These are phyloP conservation scores for Suillus variegatus DNA, from an alignment of 768 basidiomycete genomes.

Conservation along the genomic window DNA sequence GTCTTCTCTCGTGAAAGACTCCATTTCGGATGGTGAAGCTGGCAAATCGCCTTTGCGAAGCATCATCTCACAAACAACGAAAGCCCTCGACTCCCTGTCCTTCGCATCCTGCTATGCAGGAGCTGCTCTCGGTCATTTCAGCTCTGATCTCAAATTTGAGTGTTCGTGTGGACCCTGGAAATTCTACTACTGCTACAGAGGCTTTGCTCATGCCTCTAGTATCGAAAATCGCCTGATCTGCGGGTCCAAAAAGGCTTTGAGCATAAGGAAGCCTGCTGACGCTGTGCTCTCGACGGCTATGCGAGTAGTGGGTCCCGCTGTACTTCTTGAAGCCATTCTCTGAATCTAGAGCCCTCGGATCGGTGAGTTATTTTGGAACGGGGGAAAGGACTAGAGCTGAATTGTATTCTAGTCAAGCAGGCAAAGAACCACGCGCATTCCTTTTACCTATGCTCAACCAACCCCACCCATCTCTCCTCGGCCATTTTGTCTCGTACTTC, in stretches of 20 bases:
- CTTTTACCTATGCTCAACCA: constrained; percentile 85
- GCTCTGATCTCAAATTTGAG: constrained; percentile 68
- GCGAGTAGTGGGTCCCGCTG: constrained; percentile 82
- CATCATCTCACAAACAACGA: constrained; percentile 62
- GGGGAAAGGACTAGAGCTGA: constrained; percentile 9
- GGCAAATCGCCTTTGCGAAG: constrained; percentile 58
- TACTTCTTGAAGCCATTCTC: constrained; percentile 73
- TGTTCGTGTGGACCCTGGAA: constrained; percentile 42
- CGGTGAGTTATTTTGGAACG: constrained; percentile 51
- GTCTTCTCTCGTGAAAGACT: constrained; percentile 53
- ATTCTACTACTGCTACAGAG: constrained; percentile 63
- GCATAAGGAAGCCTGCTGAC: constrained; percentile 87
- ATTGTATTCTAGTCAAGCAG: constrained; percentile 52
- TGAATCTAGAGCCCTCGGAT: constrained; percentile 82
- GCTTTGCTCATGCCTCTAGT: constrained; percentile 69
- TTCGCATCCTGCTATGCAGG: constrained; percentile 77
- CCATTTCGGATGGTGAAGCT: constrained; percentile 46
- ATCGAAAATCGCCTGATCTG: constrained; percentile 68
- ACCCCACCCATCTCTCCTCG: constrained; percentile 76
- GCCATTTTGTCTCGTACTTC: constrained; percentile 88
- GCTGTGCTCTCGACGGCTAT: constrained; percentile 76
- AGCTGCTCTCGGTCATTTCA: constrained; percentile 72
- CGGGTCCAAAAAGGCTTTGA: constrained; percentile 84
- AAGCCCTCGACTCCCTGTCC: constrained; percentile 70
- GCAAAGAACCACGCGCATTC: constrained; percentile 85